A percentile compares a stretch with the other conserved stretches of the same genome.
phyloP scores from a whole-genome alignment of 176 grass and related monocot species.

The Triticum turgidum region DNA sequence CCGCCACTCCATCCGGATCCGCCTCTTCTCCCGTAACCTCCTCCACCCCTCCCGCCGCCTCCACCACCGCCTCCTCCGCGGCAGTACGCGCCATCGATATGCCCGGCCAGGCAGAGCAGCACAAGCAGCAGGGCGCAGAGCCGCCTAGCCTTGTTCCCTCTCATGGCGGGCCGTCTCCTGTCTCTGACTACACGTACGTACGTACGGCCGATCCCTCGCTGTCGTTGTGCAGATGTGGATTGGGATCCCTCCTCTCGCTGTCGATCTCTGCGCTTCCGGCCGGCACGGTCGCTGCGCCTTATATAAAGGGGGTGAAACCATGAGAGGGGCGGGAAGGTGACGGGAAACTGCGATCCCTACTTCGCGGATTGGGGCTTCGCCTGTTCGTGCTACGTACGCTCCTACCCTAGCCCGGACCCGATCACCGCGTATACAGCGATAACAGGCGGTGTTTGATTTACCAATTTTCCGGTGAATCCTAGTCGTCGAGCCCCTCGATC shows the following conservation, averaged over 20 bases:
- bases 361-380: no score
- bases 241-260: not conserved
- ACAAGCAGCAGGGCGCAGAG: not conserved
- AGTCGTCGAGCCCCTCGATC: no score
- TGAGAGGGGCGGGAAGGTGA: not conserved
- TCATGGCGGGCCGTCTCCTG: slow-evolving; percentile 16
- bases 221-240: not conserved
- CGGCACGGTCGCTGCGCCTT: not conserved
- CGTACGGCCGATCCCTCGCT: not conserved
- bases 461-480: no score
- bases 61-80: no score
- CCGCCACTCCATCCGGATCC: not conserved
- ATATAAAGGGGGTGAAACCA: not conserved
- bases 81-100: not conserved
- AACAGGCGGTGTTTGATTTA: not conserved
- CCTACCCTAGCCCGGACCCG: no score
- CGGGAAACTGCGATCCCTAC: not conserved
- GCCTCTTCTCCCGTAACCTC: no score
- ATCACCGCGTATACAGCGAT: not conserved
- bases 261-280: not conserved
- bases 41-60: not conserved
- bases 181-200: not conserved
- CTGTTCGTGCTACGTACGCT: no score
- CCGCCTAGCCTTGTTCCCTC: not conserved
- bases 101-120: not conserved